Conservation (phyloP, 2,329 filamentous ascomycete genomes). For the Dendrostoma leiphaemia region DNA sequence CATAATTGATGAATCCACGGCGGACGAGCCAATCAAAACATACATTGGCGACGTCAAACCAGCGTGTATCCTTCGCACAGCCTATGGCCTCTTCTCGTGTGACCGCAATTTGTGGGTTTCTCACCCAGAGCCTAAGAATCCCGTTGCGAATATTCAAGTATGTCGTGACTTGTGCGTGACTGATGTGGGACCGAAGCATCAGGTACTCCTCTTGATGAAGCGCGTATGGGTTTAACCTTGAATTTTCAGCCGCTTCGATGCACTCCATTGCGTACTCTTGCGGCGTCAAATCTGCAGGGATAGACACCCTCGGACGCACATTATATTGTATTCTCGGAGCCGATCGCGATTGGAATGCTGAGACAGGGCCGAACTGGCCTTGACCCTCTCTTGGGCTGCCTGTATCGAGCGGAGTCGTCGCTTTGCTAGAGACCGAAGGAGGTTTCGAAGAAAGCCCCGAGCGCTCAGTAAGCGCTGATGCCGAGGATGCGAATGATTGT, state of each 20-base stretch:
- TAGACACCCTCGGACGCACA: constrained; percentile 75
- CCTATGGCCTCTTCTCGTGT: constrained; percentile 83
- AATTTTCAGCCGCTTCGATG: constrained; percentile 84
- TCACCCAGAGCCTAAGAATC: constrained; percentile 85
- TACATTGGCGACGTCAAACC: constrained; percentile 84
- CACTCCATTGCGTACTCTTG: constrained; percentile 88
- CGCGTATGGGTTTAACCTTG: constrained; percentile 83
- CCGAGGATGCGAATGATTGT: constrained; percentile 51
- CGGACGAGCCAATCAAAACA: constrained; percentile 92
- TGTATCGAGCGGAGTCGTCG: constrained; percentile 57
- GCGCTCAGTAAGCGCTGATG: constrained; percentile 50
- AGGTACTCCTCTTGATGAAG: constrained; percentile 82
- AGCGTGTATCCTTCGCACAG: constrained; percentile 81
- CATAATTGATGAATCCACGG: constrained; percentile 94
- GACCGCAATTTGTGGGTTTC: constrained; percentile 80
- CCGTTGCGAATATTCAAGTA: constrained; percentile 97
- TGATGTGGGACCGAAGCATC: constrained; percentile 78
- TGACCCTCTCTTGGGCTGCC: constrained; percentile 34
- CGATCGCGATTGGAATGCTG: constrained; percentile 24
- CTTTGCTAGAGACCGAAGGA: constrained; percentile 60
- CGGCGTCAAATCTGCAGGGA: constrained; percentile 70
- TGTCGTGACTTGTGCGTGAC: constrained; percentile 83
- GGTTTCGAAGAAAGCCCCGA: constrained; percentile 55
- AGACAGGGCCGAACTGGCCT: constrained; percentile 17
- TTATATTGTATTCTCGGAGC: constrained; percentile 46